A percentile compares a stretch with the other conserved stretches of the same genome.
Evolutionary conservation across 345 rosid genomes (phyloP).

Genomic region (Euphorbia tirucalli): DNA sequence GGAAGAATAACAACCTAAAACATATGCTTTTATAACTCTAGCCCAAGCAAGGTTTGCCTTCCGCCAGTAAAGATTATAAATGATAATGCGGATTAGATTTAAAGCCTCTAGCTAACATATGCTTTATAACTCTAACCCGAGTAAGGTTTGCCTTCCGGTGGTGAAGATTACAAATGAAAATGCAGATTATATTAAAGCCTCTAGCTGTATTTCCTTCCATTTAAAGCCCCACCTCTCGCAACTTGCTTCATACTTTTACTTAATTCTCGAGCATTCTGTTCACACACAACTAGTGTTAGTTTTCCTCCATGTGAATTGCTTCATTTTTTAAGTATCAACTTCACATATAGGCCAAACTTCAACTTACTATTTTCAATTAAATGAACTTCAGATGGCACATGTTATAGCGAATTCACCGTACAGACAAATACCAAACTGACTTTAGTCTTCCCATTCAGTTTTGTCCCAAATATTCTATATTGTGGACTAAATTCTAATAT

Average conservation of each 20-base stretch:
- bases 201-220: conserved; percentile 12
- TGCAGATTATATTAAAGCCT: not conserved
- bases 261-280: conserved; percentile 46
- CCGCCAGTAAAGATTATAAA: not conserved
- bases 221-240: conserved; percentile 22
- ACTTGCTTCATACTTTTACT: conserved; percentile 45
- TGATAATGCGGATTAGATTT: not conserved
- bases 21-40: not conserved
- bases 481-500: too few relatives aligned
- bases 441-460: too few relatives aligned
- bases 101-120: not conserved
- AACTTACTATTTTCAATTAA: not conserved
- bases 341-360: too few relatives aligned
- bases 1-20: too few relatives aligned
- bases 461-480: too few relatives aligned
- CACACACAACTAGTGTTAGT: not conserved
- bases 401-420: too few relatives aligned
- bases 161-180: not conserved
- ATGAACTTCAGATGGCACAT: too few relatives aligned
- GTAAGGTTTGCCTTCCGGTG: too few relatives aligned
- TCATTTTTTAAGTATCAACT: too few relatives aligned
- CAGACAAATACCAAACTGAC: too few relatives aligned
- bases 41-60: not conserved
- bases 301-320: not conserved
- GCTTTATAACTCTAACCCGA: too few relatives aligned